These are phyloP conservation scores for Cladosporium oxysporum DNA, from an alignment of 2,329 filamentous ascomycete species.

Conservation along the genomic window DNA sequence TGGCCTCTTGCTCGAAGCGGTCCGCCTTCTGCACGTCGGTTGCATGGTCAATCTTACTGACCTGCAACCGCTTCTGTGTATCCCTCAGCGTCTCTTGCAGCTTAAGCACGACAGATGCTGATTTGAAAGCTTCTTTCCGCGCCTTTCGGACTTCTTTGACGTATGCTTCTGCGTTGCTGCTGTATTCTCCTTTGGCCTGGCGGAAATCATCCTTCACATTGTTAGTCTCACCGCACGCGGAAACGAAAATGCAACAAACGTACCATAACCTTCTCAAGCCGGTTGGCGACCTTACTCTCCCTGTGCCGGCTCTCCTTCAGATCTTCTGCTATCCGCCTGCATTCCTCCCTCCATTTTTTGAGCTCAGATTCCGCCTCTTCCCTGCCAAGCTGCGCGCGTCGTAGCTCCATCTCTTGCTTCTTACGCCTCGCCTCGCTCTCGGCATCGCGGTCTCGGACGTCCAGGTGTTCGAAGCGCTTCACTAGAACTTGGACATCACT, in stretches of 20 bases:
- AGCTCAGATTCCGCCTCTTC: constrained; percentile 73
- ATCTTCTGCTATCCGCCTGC: constrained; percentile 56
- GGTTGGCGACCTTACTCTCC: constrained; percentile 66
- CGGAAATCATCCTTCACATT: constrained; percentile 65
- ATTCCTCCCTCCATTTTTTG: constrained; percentile 64
- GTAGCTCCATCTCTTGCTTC: constrained; percentile 46
- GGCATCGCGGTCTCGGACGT: constrained; percentile 51
- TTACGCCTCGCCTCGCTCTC: constrained; percentile 43
- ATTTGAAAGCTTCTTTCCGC: constrained; percentile 73
- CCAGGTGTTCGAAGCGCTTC: constrained; percentile 71
- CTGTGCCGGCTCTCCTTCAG: constrained; percentile 66
- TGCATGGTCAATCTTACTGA: constrained; percentile 21
- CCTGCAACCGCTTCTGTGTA: constrained; percentile 18
- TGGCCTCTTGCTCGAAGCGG: constrained; percentile 64
- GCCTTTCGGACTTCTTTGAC: constrained; percentile 72
- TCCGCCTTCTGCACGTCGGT: constrained; percentile 18
- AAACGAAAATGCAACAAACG: constrained; percentile 32
- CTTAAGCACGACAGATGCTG: constrained; percentile 68
- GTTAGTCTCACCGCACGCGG: neutral
- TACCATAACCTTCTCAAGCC: constrained; percentile 70
- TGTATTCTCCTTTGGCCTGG: constrained; percentile 63
- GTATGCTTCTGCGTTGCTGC: constrained; percentile 52
- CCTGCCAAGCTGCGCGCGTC: constrained; percentile 45
- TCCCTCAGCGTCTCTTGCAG: constrained; percentile 63
- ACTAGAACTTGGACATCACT: constrained; percentile 62